These are phyloP conservation scores for Mycena indigotica DNA, from an alignment of 768 basidiomycete genomes.

Conservation along the genomic window DNA sequence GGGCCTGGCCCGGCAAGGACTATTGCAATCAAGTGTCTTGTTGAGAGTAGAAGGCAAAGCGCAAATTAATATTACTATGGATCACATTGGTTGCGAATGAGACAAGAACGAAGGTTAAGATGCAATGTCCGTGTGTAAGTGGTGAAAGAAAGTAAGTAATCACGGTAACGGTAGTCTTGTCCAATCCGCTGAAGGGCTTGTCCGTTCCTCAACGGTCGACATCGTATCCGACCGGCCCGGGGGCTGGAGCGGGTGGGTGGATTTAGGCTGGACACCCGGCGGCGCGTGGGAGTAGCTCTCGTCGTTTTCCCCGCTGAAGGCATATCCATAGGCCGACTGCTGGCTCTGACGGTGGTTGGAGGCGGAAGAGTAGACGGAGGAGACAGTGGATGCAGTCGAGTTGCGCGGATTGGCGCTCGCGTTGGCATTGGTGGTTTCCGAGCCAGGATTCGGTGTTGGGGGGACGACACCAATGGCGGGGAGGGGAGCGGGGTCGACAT, in stretches of 20 bases:
- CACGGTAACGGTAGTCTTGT: too few relatives aligned
- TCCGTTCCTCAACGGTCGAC: too few relatives aligned
- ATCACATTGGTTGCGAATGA: too few relatives aligned
- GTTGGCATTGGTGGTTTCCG: not conserved
- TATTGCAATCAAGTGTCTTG: slow-evolving; percentile 75
- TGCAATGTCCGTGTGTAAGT: too few relatives aligned
- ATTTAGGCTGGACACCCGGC: too few relatives aligned
- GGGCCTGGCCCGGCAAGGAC: slow-evolving; percentile 65
- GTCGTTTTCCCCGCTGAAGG: not conserved
- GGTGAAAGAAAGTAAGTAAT: too few relatives aligned
- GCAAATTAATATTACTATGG: too few relatives aligned
- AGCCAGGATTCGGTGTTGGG: slow-evolving; percentile 4
- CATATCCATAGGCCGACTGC: not conserved
- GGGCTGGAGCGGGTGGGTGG: too few relatives aligned
- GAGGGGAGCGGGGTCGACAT: not conserved
- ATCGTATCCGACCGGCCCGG: too few relatives aligned
- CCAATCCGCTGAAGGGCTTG: too few relatives aligned
- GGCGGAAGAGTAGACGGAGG: slow-evolving; percentile 10
- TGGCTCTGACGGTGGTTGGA: not conserved
- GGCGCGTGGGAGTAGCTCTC: not conserved
- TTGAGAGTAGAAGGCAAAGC: too few relatives aligned
- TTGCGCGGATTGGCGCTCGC: not conserved
- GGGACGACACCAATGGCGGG: slow-evolving; percentile 3
- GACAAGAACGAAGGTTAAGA: too few relatives aligned
- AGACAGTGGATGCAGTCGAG: slow-evolving; percentile 5